These are phyloP conservation scores for Avena atlantica DNA, from an alignment of 176 grass and related monocot species.

Conservation along the genomic window DNA sequence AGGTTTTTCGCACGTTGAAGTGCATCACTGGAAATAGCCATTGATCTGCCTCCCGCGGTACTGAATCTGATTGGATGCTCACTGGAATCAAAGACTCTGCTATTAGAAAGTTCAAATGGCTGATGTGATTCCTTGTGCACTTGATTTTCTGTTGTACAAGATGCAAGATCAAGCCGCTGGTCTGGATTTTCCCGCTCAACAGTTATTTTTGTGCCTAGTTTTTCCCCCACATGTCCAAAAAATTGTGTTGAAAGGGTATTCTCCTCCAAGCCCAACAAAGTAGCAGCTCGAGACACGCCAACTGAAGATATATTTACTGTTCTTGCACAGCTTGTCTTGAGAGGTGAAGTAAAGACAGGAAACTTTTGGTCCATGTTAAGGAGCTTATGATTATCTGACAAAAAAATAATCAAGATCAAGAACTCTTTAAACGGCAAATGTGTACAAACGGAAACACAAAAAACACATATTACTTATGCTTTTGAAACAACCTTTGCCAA, in stretches of 20 bases:
- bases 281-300: slow-evolving; percentile 73
- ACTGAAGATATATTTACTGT: slow-evolving; percentile 73
- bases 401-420: slow-evolving; percentile 51
- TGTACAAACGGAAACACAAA: not conserved
- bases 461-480: slow-evolving; percentile 10
- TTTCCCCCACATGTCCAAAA: slow-evolving; percentile 58
- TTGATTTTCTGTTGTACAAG: slow-evolving; percentile 49
- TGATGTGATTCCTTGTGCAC: slow-evolving; percentile 44
- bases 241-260: slow-evolving; percentile 64
- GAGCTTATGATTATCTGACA: slow-evolving; percentile 43
- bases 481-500: slow-evolving; percentile 18
- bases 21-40: slow-evolving; percentile 72
- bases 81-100: slow-evolving; percentile 32
- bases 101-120: slow-evolving; percentile 42
- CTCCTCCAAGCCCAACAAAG: slow-evolving; percentile 79
- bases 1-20: slow-evolving; percentile 76
- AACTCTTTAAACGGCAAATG: slow-evolving; percentile 14
- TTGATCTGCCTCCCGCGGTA: slow-evolving; percentile 68
- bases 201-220: slow-evolving; percentile 53
- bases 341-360: slow-evolving; percentile 52
- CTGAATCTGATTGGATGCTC: slow-evolving; percentile 61
- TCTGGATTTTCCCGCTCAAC: slow-evolving; percentile 44
- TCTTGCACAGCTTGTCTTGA: slow-evolving; percentile 63
- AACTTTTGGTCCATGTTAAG: slow-evolving; percentile 42
- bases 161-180: slow-evolving; percentile 34